Evolutionary conservation across 441 rosid species (phyloP).

Genomic region (Adansonia grandidieri): DNA sequence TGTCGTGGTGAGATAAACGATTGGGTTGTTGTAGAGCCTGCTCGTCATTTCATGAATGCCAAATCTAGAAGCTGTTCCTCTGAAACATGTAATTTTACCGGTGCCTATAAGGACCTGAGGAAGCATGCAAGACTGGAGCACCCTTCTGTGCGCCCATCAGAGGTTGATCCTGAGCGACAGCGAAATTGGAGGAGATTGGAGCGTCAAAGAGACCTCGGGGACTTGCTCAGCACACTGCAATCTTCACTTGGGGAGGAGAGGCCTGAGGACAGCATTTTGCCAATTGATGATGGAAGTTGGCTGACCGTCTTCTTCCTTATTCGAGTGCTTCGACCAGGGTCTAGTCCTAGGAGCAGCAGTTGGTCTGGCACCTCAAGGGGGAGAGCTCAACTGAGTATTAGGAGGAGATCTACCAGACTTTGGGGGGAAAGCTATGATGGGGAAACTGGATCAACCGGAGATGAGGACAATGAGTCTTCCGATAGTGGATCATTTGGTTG

Average conservation of each 20-base stretch:
- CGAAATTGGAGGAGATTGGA: slow-evolving; percentile 93
- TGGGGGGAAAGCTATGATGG: slow-evolving; percentile 84
- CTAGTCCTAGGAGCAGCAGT: slow-evolving; percentile 68
- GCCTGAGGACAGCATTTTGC: slow-evolving; percentile 53
- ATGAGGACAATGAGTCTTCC: slow-evolving; percentile 63
- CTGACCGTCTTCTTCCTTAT: slow-evolving; percentile 86
- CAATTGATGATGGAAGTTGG: slow-evolving; percentile 76
- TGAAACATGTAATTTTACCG: slow-evolving; percentile 81
- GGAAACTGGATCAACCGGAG: slow-evolving; percentile 68
- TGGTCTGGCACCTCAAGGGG: slow-evolving; percentile 76
- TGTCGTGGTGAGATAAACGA: slow-evolving; percentile 88
- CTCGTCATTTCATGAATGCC: slow-evolving; percentile 81
- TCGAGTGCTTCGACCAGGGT: slow-evolving; percentile 75
- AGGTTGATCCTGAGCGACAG: slow-evolving; percentile 86
- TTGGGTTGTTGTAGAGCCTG: slow-evolving; percentile 77
- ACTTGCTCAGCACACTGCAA: slow-evolving; percentile 84
- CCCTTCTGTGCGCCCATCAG: slow-evolving; percentile 86
- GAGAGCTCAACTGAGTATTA: slow-evolving; percentile 57
- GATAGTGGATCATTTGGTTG: slow-evolving; percentile 52
- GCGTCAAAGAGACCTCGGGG: slow-evolving; percentile 96
- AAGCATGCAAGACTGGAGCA: slow-evolving; percentile 90
- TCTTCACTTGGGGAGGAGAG: slow-evolving; percentile 85
- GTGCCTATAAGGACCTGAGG: slow-evolving; percentile 81
- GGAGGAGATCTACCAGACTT: slow-evolving; percentile 69
- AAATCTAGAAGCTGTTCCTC: slow-evolving; percentile 87